Percentiles rank a stretch among this genome's conserved stretches.
Evolutionary conservation across 345 rosid genomes (phyloP).

Genomic region (Psidium guajava): DNA sequence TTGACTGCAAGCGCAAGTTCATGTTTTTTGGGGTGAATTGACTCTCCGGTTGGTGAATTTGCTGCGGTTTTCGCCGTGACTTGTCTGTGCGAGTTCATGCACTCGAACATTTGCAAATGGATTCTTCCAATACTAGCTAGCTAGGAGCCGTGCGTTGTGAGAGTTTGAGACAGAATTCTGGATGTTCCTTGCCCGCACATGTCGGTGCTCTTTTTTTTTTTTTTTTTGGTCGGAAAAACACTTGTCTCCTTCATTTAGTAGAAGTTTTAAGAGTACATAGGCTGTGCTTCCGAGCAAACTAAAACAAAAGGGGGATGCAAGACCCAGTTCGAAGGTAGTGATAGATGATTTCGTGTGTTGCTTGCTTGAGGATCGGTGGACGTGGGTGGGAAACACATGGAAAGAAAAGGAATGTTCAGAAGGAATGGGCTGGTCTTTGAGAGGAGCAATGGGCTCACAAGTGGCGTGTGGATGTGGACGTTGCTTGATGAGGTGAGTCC

Average conservation of each 20-base stretch:
- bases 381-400: no score
- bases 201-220: not conserved
- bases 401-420: no score
- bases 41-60: not conserved
- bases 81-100: not conserved
- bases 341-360: no score
- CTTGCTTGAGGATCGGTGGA: no score
- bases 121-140: not conserved
- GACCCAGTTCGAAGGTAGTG: not conserved
- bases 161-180: not conserved
- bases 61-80: not conserved
- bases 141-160: not conserved
- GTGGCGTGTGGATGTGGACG: no score
- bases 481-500: no score
- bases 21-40: not conserved
- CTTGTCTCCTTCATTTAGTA: not conserved
- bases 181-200: not conserved
- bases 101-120: not conserved
- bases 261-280: not conserved
- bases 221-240: no score
- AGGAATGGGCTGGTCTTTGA: no score
- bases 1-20: not conserved
- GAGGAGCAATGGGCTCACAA: no score
- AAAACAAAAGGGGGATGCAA: not conserved
- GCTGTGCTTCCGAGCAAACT: not conserved